Evolutionary conservation across 371 early-diverging fungal species (phyloP).

Genomic region (Mortierella sp.): DNA sequence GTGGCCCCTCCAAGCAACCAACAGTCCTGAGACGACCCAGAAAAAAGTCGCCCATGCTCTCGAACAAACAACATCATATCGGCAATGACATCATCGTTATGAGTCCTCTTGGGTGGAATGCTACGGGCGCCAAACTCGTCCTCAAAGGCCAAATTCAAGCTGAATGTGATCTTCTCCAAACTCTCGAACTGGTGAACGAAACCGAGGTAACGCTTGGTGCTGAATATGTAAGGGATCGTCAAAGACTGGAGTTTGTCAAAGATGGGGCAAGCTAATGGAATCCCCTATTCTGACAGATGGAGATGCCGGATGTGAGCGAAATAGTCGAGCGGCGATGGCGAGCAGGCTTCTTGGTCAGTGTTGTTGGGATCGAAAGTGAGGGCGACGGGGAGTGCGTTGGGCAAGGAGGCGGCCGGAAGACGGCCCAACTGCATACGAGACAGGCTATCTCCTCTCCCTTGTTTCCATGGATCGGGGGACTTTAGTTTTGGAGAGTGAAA

Average conservation of each 20-base stretch:
- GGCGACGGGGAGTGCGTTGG: background rate
- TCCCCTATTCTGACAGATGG: background rate
- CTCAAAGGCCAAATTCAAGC: no score
- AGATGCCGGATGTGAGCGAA: background rate
- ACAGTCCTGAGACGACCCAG: no score
- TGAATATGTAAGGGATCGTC: background rate
- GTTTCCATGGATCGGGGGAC: background rate
- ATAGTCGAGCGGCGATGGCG: background rate
- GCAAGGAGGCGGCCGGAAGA: background rate
- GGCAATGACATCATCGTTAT: no score
- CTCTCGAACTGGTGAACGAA: no score
- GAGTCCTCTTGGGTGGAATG: no score
- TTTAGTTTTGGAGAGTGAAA: background rate
- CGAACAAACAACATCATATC: no score
- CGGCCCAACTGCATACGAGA: background rate
- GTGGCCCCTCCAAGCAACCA: no score
- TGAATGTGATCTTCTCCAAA: no score
- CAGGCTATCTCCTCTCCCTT: background rate
- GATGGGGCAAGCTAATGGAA: background rate
- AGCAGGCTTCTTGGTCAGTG: background rate
- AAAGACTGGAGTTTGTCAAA: background rate
- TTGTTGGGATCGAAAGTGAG: background rate
- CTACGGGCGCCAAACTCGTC: no score
- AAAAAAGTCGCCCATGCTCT: no score
- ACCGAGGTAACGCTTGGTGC: background rate